phyloP scores from a whole-genome alignment of 1,284 basidiomycete genomes.

The Heliocybe sulcata region DNA sequence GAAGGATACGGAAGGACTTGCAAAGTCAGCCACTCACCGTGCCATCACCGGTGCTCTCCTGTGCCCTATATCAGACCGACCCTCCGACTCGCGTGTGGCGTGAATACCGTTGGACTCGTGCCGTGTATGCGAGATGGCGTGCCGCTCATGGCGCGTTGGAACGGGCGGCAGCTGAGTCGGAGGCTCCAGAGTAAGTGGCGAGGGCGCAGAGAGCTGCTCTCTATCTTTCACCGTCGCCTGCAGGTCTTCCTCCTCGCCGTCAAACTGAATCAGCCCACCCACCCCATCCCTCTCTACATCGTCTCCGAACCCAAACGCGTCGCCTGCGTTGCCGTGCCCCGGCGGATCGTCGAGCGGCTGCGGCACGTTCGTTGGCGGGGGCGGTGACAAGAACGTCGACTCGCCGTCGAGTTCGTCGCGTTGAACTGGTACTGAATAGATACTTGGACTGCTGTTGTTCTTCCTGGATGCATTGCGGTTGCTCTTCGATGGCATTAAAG shows the following conservation, averaged over 20 bases:
- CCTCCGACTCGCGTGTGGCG: background rate
- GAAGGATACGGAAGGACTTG: too few relatives aligned
- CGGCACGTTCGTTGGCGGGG: background rate
- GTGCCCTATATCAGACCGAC: constrained; percentile 11
- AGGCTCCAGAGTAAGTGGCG: background rate
- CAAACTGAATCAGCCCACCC: background rate
- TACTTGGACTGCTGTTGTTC: background rate
- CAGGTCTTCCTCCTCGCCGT: background rate
- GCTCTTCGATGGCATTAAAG: background rate
- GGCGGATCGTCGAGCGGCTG: background rate
- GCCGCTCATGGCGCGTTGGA: too few relatives aligned
- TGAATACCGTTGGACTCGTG: too few relatives aligned
- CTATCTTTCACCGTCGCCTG: background rate
- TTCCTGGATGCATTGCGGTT: constrained; percentile 1
- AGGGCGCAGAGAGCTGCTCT: background rate
- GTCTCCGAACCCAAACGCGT: background rate
- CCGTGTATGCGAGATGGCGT: too few relatives aligned
- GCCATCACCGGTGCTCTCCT: constrained; percentile 19
- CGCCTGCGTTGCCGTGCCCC: background rate
- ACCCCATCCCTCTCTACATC: constrained; percentile 1
- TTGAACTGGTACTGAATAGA: background rate
- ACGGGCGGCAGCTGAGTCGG: background rate
- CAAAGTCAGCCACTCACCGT: constrained; percentile 15
- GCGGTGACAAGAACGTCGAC: background rate
- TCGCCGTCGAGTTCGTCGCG: background rate